Evolutionary conservation across 2,329 filamentous ascomycete species (phyloP).

Genomic region (Ascochyta fabae): DNA sequence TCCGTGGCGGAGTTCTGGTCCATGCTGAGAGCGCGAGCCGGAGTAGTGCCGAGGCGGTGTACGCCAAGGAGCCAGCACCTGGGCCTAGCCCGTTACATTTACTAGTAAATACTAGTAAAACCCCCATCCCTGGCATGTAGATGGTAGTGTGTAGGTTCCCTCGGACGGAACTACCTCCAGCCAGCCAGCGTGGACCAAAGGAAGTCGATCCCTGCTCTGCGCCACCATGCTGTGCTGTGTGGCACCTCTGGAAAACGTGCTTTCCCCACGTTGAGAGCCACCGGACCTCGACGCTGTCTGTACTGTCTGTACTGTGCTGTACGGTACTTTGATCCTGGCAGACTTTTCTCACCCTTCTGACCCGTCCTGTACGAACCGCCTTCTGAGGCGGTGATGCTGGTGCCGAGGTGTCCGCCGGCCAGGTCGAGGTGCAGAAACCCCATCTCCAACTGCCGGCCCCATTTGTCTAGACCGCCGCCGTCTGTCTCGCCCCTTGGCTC

Average conservation of each 20-base stretch:
- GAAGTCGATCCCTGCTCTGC: constrained; percentile 18
- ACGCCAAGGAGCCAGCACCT: too few relatives aligned
- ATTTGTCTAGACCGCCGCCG: constrained; percentile 13
- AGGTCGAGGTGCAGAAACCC: constrained; percentile 3
- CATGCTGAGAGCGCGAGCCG: too few relatives aligned
- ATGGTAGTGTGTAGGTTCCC: too few relatives aligned
- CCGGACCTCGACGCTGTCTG: constrained; percentile 7
- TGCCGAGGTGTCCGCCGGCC: constrained; percentile 4
- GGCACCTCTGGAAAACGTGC: constrained; percentile 35
- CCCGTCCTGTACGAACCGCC: neutral
- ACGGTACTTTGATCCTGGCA: too few relatives aligned
- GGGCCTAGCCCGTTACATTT: too few relatives aligned
- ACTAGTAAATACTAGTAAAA: too few relatives aligned
- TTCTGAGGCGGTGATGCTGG: constrained; percentile 1
- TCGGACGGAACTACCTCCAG: constrained; percentile 13
- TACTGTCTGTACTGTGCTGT: too few relatives aligned
- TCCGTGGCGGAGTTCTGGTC: too few relatives aligned
- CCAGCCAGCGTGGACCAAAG: constrained; percentile 16
- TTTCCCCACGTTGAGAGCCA: constrained; percentile 45
- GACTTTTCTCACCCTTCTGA: too few relatives aligned
- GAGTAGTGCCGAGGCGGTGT: too few relatives aligned
- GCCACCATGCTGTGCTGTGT: constrained; percentile 30
- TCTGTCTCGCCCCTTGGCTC: constrained; percentile 19
- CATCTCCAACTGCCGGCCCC: constrained; percentile 12
- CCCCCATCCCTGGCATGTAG: too few relatives aligned